These are phyloP conservation scores for Populus hybrid DNA, from an alignment of 441 rosid species.

Conservation along the genomic window DNA sequence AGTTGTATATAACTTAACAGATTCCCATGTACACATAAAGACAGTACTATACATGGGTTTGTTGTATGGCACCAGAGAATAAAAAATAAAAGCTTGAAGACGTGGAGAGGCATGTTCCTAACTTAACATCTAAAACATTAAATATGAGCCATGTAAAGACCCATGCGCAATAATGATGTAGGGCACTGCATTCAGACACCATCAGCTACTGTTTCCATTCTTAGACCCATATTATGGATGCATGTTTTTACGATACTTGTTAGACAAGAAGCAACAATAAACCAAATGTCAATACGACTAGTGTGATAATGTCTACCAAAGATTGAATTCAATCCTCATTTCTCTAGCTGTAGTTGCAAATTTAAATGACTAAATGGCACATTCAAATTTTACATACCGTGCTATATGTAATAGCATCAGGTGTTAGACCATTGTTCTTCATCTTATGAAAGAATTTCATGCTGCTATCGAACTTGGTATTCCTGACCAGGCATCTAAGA, in stretches of 20 bases:
- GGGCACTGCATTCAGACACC: not conserved
- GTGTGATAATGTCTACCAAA: not conserved
- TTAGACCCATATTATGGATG: not conserved
- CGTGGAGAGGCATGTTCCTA: not conserved
- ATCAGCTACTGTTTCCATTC: not conserved
- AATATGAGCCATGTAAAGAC: not conserved
- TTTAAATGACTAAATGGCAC: not conserved
- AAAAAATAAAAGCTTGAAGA: not conserved
- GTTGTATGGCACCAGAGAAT: not conserved
- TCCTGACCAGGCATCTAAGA: slow-evolving; percentile 70
- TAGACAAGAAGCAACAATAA: not conserved
- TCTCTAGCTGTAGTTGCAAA: slow-evolving; percentile 3
- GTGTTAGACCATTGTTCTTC: slow-evolving; percentile 80
- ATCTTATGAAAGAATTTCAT: slow-evolving; percentile 70
- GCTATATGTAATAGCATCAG: slow-evolving; percentile 76
- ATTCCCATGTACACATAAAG: not conserved
- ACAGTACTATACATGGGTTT: not conserved
- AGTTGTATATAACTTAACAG: not conserved
- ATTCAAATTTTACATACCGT: slow-evolving; percentile 44
- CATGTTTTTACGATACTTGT: not conserved
- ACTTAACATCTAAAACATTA: not conserved
- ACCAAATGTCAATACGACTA: not conserved
- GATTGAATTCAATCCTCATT: not conserved
- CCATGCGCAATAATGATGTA: not conserved
- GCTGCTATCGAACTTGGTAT: slow-evolving; percentile 60